Conservation (phyloP, 73 alveolate genomes). For the Breviolum minutum region DNA sequence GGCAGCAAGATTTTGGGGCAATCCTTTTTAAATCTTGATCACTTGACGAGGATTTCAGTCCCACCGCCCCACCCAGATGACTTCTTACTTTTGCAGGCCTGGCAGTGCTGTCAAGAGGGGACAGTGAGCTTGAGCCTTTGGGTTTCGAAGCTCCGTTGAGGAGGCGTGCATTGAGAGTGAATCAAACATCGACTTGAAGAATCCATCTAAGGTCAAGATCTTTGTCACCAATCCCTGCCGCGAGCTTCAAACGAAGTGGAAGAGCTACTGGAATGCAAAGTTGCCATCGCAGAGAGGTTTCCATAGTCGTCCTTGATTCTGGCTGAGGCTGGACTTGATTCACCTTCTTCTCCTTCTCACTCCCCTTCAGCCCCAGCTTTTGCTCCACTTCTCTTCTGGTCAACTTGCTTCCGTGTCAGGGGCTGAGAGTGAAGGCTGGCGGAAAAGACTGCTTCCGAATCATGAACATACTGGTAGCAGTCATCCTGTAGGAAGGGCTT, state of each 20-base stretch:
- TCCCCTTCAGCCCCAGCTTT: slow-evolving; percentile 21
- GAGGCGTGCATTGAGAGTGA: not conserved
- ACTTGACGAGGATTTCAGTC: too few relatives aligned
- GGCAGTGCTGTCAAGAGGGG: too few relatives aligned
- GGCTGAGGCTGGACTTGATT: not conserved
- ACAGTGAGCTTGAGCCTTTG: not conserved
- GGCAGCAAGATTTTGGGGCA: too few relatives aligned
- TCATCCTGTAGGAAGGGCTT: slow-evolving; percentile 48
- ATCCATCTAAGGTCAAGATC: not conserved
- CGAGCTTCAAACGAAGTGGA: not conserved
- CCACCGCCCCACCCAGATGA: too few relatives aligned
- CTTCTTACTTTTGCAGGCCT: too few relatives aligned
- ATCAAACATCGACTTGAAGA: not conserved
- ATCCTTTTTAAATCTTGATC: too few relatives aligned
- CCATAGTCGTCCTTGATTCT: not conserved
- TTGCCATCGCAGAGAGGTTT: not conserved
- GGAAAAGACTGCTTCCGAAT: not conserved
- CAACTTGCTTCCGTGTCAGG: slow-evolving; percentile 54
- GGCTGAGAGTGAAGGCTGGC: not conserved
- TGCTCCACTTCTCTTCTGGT: slow-evolving; percentile 57
- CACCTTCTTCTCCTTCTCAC: not conserved
- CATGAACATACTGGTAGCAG: not conserved
- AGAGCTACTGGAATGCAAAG: not conserved
- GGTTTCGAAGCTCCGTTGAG: not conserved
- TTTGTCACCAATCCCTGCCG: not conserved